phyloP scores from a whole-genome alignment of 1,284 basidiomycete genomes.

The Megacollybia platyphylla region DNA sequence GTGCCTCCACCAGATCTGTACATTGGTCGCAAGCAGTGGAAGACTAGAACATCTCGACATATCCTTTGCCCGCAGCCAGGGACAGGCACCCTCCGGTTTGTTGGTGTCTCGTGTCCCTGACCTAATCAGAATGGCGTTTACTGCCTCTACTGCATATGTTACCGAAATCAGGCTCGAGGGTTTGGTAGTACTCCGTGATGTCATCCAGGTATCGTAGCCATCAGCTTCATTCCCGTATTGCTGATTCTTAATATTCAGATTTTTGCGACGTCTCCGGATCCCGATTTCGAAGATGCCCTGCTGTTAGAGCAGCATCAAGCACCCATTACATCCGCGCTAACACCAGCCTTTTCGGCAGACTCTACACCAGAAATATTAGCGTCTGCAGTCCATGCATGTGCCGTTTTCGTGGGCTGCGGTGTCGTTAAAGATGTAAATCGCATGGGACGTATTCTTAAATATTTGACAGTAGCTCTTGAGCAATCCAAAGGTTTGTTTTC shows the following conservation, averaged over 20 bases:
- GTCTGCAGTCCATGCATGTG: constrained; percentile 87
- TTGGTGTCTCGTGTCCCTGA: constrained; percentile 81
- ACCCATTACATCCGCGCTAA: constrained; percentile 95
- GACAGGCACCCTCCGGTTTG: constrained; percentile 35
- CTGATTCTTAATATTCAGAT: constrained; percentile 31
- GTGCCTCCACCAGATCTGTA: constrained; percentile 86
- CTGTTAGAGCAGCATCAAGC: constrained; percentile 98
- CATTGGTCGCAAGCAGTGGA: constrained; percentile 61
- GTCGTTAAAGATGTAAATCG: constrained; percentile 80
- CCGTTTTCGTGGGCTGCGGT: constrained; percentile 93
- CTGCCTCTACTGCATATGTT: constrained; percentile 90
- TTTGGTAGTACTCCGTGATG: constrained; percentile 79
- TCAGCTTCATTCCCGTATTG: constrained; percentile 4
- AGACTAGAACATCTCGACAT: constrained; percentile 76
- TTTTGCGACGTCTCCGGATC: constrained; percentile 81
- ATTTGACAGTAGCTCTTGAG: constrained; percentile 81
- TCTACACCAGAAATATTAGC: constrained; percentile 94
- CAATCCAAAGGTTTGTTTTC: constrained; percentile 63
- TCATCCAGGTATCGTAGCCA: constrained; percentile 62
- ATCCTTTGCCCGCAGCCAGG: constrained; percentile 40
- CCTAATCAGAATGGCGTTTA: constrained; percentile 96
- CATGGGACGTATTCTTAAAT: constrained; percentile 92
- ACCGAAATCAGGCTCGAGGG: constrained; percentile 94
- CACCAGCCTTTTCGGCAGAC: constrained; percentile 90
- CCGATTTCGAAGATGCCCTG: constrained; percentile 83